Evolutionary conservation across 257 asterid genomes (phyloP).

Genomic region (Solanum infundibuliforme): DNA sequence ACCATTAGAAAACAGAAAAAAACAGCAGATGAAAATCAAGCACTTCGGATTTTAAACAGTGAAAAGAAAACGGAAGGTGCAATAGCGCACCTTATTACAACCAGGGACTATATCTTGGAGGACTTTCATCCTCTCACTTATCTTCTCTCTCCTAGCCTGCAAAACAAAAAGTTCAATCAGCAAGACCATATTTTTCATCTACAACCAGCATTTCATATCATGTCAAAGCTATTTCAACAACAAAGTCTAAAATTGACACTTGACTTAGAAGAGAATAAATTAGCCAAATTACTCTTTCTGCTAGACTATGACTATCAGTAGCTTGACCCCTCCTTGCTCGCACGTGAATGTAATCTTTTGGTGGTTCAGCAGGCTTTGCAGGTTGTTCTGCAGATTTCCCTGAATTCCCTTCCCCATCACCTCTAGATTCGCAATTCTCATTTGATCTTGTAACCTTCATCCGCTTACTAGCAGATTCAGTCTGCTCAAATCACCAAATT

Average conservation of each 20-base stretch:
- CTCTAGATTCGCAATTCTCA: constrained; percentile 2
- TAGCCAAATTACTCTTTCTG: constrained; percentile 32
- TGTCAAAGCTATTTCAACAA: neutral
- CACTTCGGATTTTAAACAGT: neutral
- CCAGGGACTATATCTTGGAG: constrained; percentile 52
- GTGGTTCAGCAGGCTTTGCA: constrained; percentile 21
- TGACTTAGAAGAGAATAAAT: neutral
- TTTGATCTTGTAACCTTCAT: neutral
- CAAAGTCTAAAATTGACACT: neutral
- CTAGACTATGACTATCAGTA: constrained; percentile 46
- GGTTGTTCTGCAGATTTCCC: constrained; percentile 18
- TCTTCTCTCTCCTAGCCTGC: constrained; percentile 49
- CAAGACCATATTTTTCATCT: neutral
- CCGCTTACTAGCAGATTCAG: constrained; percentile 2
- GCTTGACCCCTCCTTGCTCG: constrained; percentile 52
- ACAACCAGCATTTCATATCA: neutral
- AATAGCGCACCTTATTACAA: constrained; percentile 30
- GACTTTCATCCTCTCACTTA: constrained; percentile 43
- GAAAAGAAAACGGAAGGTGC: neutral
- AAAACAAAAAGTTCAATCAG: neutral
- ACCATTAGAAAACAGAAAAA: neutral
- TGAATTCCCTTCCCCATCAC: constrained; percentile 23
- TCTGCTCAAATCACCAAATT: neutral
- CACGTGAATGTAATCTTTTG: constrained; percentile 43
- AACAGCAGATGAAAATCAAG: neutral